Percentiles rank a stretch among this genome's conserved stretches.
Evolutionary conservation across 2,329 filamentous ascomycete genomes (phyloP).

Genomic region (Fusarium xylarioides): DNA sequence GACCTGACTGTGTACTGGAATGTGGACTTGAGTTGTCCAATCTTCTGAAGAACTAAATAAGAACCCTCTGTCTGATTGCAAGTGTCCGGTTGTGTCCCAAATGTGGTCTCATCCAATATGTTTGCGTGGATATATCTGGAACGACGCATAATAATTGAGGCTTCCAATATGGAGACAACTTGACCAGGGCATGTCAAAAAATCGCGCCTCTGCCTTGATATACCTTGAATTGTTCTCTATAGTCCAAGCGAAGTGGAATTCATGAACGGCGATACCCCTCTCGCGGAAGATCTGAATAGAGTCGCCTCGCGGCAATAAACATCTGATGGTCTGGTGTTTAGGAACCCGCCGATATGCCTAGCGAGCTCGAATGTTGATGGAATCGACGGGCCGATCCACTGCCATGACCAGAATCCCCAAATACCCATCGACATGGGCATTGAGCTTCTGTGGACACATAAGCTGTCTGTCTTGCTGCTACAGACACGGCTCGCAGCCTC

Average conservation of each 20-base stretch:
- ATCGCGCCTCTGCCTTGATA: constrained; percentile 18
- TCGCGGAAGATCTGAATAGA: neutral
- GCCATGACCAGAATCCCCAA: neutral
- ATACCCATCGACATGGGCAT: neutral
- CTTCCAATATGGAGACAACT: constrained; percentile 8
- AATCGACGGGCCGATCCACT: constrained; percentile 37
- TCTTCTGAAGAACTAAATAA: neutral
- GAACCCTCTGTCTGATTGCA: neutral
- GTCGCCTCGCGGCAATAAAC: constrained; percentile 9
- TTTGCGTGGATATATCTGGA: neutral
- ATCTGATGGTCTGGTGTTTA: constrained; percentile 28
- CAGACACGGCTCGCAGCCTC: constrained; percentile 22
- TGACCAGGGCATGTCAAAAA: constrained; percentile 19
- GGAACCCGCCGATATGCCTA: constrained; percentile 17
- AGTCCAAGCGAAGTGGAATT: constrained; percentile 3
- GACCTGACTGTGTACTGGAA: no score
- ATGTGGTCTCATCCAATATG: neutral
- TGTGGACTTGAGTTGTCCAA: neutral
- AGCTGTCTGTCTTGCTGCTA: constrained; percentile 14
- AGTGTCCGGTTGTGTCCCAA: neutral
- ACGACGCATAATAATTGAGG: constrained; percentile 16
- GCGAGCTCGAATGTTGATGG: constrained; percentile 32
- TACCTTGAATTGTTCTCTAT: constrained; percentile 13
- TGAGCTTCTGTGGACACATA: constrained; percentile 5
- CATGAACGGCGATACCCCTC: neutral